Evolutionary conservation across 169 alveolate species (phyloP).

Genomic region (Plasmodium coatneyi): DNA sequence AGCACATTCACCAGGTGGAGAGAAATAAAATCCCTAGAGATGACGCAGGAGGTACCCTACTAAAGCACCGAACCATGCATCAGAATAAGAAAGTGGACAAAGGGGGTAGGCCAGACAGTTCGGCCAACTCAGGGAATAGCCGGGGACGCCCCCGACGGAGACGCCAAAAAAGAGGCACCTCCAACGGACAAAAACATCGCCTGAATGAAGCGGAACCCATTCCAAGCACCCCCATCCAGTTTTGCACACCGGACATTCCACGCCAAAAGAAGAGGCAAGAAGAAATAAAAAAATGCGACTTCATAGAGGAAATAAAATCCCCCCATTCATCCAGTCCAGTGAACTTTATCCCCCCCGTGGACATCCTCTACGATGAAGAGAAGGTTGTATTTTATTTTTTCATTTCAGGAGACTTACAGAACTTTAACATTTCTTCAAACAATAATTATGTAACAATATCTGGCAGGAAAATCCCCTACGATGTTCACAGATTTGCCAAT

Average conservation of each 20-base stretch:
- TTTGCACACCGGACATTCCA: background rate
- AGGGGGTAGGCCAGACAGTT: background rate
- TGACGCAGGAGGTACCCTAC: background rate
- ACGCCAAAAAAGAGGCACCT: background rate
- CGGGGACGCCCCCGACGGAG: background rate
- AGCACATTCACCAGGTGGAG: background rate
- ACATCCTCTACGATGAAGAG: slow-evolving; percentile 62
- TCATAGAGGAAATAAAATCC: slow-evolving; percentile 65
- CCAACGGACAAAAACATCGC: background rate
- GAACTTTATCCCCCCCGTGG: slow-evolving; percentile 57
- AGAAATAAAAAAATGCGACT: slow-evolving; percentile 51
- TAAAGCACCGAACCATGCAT: background rate
- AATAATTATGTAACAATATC: slow-evolving; percentile 69
- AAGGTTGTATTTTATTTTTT: slow-evolving; percentile 63
- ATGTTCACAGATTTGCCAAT: slow-evolving; percentile 5
- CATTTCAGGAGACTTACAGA: slow-evolving; percentile 62
- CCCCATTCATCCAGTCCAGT: background rate
- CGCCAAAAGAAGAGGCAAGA: background rate
- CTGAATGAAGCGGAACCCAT: background rate
- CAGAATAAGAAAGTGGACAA: background rate
- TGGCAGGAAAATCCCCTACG: slow-evolving; percentile 66
- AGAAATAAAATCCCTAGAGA: background rate
- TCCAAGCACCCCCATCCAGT: slow-evolving; percentile 33
- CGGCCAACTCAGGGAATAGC: background rate
- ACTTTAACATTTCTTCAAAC: slow-evolving; percentile 23